These are phyloP conservation scores for Saccharomyces hybrid DNA, from an alignment of 1,139 yeast genomes.

Conservation along the genomic window DNA sequence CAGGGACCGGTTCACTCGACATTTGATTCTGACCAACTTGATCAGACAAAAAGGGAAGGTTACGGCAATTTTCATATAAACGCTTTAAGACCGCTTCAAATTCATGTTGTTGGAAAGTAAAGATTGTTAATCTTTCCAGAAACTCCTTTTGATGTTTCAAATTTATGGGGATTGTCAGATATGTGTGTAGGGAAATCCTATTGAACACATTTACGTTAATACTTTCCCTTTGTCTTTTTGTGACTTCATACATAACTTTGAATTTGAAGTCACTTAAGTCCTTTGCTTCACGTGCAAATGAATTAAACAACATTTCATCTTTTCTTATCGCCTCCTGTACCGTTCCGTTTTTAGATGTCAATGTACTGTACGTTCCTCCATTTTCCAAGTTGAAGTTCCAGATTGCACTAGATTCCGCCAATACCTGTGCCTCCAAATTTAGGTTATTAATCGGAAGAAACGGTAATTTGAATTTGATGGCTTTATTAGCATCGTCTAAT, in stretches of 20 bases:
- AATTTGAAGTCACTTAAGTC: slow-evolving; percentile 18
- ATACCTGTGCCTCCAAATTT: slow-evolving; percentile 37
- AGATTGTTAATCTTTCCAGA: slow-evolving; percentile 20
- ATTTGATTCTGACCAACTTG: too few species aligned
- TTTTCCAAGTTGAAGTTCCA: slow-evolving; percentile 39
- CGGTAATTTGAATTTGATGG: slow-evolving; percentile 43
- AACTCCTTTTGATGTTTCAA: slow-evolving; percentile 23
- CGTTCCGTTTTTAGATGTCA: too few species aligned
- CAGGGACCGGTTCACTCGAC: too few species aligned
- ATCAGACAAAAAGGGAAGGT: too few species aligned
- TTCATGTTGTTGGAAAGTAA: slow-evolving; percentile 25
- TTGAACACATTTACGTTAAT: slow-evolving; percentile 21
- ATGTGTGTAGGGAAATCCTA: slow-evolving; percentile 17
- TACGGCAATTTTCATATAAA: too few species aligned
- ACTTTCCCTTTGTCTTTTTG: slow-evolving; percentile 13
- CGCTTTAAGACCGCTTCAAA: slow-evolving; percentile 11
- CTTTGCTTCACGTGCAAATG: slow-evolving; percentile 1
- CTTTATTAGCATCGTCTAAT: slow-evolving; percentile 18
- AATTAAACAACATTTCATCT: too few species aligned
- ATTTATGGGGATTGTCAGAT: slow-evolving; percentile 25
- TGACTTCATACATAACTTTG: slow-evolving; percentile 13
- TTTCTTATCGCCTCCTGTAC: too few species aligned
- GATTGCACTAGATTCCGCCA: slow-evolving; percentile 74
- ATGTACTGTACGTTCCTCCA: slow-evolving; percentile 13
- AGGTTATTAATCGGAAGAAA: slow-evolving; percentile 54